Evolutionary conservation across 2,329 filamentous ascomycete species (phyloP), one percentile per base, ranked within the genome.

Genomic region (Blastomyces silverae): DNA sequence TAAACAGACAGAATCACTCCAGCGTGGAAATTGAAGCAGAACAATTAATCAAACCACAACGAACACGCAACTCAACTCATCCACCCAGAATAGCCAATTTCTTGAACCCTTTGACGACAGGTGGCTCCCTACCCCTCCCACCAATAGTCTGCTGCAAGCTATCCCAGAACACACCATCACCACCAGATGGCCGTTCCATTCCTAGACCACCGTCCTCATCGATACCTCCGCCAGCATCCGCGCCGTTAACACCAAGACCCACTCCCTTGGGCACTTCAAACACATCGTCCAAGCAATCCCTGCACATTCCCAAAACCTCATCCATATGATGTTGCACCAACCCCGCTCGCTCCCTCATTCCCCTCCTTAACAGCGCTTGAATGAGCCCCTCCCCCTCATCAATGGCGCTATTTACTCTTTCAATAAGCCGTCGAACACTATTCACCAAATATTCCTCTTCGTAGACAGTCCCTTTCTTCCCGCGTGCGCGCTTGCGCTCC

Each of bases 391-490:
- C 84, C 0, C 91, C 85, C 74, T 99, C 94, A 0, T 85, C 82
- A 61, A 87, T 84, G 2, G 88, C 83, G 28, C 81, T 82, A 75
- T 92, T 91, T 28, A 96, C 86, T 46, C 92, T 84, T 75, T 96
- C 91, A 17, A 96, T 85, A 44, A 99, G 82, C 31, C 94, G 83
- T 15, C 88, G 85, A 46, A 97, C 87, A 70, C 89, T 93, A 75
- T 92, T 94, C 65, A 96, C 88, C 5, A 99, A 84, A 76, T 99
- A 99, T 77, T 97, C 94, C 74, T 97, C 93, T 76, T 99, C 94
- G 76, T 99, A 99, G 5, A 99, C 90, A 20, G 91, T 96, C 13
- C 94, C 94, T 81, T 97, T 97, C 76, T 96, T 93, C 31, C 94
- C 94, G 8, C 91, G 83, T 0, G 94, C 94, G 20, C 93, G 87